Evolutionary conservation across 495 filamentous ascomycete species (phyloP), one percentile per base, ranked within the genome.

Genomic region (Tetracladium marchalianum): DNA sequence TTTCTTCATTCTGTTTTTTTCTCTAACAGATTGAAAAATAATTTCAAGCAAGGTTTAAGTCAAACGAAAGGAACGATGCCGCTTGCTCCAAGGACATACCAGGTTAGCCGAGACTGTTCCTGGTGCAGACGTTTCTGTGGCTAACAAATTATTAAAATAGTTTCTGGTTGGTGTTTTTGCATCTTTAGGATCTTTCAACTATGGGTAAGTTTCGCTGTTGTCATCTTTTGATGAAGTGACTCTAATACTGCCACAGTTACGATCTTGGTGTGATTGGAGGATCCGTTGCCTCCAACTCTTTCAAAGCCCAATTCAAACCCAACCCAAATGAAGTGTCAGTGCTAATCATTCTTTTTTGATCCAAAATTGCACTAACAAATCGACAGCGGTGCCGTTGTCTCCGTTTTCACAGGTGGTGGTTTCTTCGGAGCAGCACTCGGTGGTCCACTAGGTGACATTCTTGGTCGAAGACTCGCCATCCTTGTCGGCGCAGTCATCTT

Each of bases 121-220:
- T 27, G 10, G 4, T 27, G 4, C 18, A n/a, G 12, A 4, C 1
- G 9, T 42, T 16, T 7, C 13, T 2, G 8, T 16, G 4, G 8
- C 9, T 12, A 42, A 22, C 39, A 27, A 24, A 42, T 22, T n/a
- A 16, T 11, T 41, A 8, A 11, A 35, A 13, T 39, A 80, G 72
- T 77, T 78, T 55, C 66, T 80, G 52, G 71, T 78, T n/a, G 70
- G 73, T 59, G 66, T 79, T 40, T 80, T 80, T 57, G 76, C 76
- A 57, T 77, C 75, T 7, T 56, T 80, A 13, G 76, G 76, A 36
- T 77, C 74, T 13, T 71, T 78, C 51, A 67, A 77, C 33, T 81
- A 67, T 56, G 77, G 76, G 50, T 75, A 56, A 38, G 46, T 49
- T 7, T 7, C 36, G 39, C 49, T 10, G 13, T 40, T 22, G 13